Evolutionary conservation across 1,284 basidiomycete species (phyloP), one percentile per base, ranked within the genome.

Genomic region (Pseudozyma sp.): DNA sequence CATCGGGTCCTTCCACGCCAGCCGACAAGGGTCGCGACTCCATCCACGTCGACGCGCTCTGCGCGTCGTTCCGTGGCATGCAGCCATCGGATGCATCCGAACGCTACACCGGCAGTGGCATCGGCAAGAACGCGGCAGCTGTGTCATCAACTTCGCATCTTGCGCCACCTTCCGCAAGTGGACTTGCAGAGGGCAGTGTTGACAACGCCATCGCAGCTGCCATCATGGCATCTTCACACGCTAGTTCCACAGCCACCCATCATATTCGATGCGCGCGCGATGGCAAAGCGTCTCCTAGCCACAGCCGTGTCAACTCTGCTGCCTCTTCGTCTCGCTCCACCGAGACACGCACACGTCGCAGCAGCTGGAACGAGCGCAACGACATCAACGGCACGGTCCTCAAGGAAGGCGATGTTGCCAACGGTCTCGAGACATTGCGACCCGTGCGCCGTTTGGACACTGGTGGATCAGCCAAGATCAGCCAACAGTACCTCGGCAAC

Each of bases 401-500:
- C 72, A 89, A 88, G 39, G 91, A 91, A 75, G 93, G 90, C 7
- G 93, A 95, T 85, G 85, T 96, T 9, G 59, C 72, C 35, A 48
- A 42, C 45, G 86, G 87, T 1, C 88, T 93, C 50, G 93, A 93
- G 77, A 96, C 94, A 1, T 93, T 97, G 78, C 89, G 94, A 61
- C 95, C 95, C 0, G 91, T 96, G 71, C 95, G 95, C 88, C 93
- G 93, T 81, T 90, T 95, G 21, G 93, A 97, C 82, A 89, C 91
- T 0, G 87, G 88, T 5, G 90, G 91, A 12, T 93, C 92, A 0
- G 86, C 94, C n/a, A 88, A 91, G 64, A 84, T 93, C 42, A 94
- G 93, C 7, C 88, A 90, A 18, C 93, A 93, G 76, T 95, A 89
- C 82, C 90, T 95, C 25, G 93, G 93, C 19, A 71, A 64, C 52